Evolutionary conservation across 1,139 yeast species (phyloP).

Genomic region (Entelexis sorbosivorans): DNA sequence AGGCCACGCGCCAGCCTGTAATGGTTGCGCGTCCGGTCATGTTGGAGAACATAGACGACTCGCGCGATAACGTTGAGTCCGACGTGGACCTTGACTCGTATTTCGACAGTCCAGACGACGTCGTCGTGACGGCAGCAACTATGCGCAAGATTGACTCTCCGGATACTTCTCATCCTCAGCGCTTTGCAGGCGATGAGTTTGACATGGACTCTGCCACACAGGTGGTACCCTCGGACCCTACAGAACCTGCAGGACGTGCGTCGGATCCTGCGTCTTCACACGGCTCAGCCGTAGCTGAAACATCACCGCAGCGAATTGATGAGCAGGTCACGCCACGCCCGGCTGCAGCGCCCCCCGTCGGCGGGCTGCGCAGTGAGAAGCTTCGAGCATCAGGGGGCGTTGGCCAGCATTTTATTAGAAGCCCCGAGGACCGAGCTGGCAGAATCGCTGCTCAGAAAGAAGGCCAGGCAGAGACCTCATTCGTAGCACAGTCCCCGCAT

Average conservation of each 20-base stretch:
- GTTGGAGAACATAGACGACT: conserved; percentile 6
- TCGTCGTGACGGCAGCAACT: conserved; percentile 8
- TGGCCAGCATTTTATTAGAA: not conserved
- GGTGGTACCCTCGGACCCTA: not conserved
- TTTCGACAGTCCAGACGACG: conserved; percentile 20
- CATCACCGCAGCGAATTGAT: not conserved
- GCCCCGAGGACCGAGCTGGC: not conserved
- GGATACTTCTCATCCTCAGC: not conserved
- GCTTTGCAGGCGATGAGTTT: not conserved
- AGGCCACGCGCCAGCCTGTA: conserved; percentile 18
- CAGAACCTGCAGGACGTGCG: not conserved
- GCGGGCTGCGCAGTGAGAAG: not conserved
- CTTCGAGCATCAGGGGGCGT: not conserved
- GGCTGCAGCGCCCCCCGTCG: not conserved
- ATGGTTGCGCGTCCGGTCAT: conserved; percentile 17
- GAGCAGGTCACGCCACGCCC: not conserved
- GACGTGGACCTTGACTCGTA: conserved; percentile 19
- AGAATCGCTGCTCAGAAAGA: not conserved
- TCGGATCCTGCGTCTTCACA: not conserved
- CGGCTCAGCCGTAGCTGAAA: not conserved
- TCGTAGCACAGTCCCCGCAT: not conserved
- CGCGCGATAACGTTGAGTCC: conserved; percentile 2
- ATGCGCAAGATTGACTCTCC: conserved; percentile 2
- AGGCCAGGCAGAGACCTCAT: not conserved
- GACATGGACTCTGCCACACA: not conserved